These are phyloP conservation scores for Sclerotinia spermophila DNA, from an alignment of 2,329 filamentous ascomycete species.

Conservation along the genomic window DNA sequence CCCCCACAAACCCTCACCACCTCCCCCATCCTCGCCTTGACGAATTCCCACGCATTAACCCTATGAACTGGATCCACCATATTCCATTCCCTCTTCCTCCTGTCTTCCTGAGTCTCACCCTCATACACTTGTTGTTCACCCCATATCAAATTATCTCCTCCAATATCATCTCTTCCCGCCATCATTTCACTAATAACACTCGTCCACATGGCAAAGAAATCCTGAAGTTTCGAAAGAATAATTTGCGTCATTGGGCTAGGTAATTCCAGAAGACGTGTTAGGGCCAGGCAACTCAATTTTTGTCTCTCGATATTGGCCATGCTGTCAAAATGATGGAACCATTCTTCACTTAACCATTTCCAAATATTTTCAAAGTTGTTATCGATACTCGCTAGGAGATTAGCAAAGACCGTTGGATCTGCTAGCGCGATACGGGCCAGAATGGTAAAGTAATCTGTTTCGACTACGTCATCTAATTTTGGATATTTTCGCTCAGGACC, in stretches of 20 bases:
- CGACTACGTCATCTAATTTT: conserved; percentile 68
- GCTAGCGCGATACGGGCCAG: conserved; percentile 74
- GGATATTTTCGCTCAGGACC: conserved; percentile 71
- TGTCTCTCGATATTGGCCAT: conserved; percentile 62
- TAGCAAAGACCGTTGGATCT: conserved; percentile 66
- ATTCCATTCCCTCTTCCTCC: conserved; percentile 51
- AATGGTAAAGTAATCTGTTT: conserved; percentile 82
- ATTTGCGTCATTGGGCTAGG: conserved; percentile 50
- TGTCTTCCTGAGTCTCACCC: conserved; percentile 55
- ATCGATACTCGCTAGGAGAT: conserved; percentile 46
- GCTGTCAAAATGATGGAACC: conserved; percentile 66
- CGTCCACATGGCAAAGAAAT: conserved; percentile 73
- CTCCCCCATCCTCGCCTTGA: conserved; percentile 57
- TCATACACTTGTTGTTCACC: conserved; percentile 43
- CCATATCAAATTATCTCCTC: conserved; percentile 52
- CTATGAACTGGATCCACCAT: conserved; percentile 64
- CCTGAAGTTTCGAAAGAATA: conserved; percentile 61
- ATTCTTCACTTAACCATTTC: conserved; percentile 57
- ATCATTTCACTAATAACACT: conserved; percentile 63
- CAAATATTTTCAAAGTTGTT: conserved; percentile 49
- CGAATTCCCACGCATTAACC: conserved; percentile 60
- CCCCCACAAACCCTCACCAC: conserved; percentile 61
- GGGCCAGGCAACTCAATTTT: conserved; percentile 69
- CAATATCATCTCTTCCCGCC: conserved; percentile 51
- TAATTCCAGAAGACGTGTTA: conserved; percentile 68